These are phyloP conservation scores for Fusarium austroafricanum DNA, from an alignment of 2,329 filamentous ascomycete genomes.

Conservation along the genomic window DNA sequence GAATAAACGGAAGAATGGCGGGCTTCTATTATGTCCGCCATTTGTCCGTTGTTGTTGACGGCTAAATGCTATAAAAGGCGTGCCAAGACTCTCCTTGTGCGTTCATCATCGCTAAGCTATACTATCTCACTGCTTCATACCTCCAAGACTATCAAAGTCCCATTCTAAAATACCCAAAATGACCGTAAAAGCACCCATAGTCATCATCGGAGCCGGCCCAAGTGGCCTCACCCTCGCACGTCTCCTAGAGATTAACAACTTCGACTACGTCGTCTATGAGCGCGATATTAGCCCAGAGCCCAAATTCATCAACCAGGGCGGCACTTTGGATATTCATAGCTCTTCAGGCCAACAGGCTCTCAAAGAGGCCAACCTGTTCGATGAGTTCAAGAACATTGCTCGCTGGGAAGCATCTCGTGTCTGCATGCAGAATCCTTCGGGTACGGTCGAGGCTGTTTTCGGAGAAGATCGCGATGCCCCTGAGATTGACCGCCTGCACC, in stretches of 20 bases:
- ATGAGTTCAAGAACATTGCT: constrained; percentile 56
- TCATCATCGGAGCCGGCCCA: constrained; percentile 62
- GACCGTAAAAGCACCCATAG: constrained; percentile 46
- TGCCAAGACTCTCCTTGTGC: no score
- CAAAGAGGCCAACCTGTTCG: constrained; percentile 59
- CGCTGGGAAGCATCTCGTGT: constrained; percentile 44
- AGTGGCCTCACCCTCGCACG: constrained; percentile 55
- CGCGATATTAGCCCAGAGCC: constrained; percentile 44
- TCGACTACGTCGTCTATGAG: constrained; percentile 63
- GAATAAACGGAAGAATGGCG: no score
- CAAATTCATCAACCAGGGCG: constrained; percentile 52
- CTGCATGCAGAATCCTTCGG: constrained; percentile 30
- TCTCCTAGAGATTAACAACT: constrained; percentile 57
- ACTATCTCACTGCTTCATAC: no score
- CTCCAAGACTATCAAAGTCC: no score
- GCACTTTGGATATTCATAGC: constrained; percentile 64
- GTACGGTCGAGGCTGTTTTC: constrained; percentile 45
- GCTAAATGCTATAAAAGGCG: no score
- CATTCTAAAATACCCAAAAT: not conserved
- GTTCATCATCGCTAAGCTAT: not conserved
- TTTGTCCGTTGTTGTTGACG: not conserved
- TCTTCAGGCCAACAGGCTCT: constrained; percentile 61
- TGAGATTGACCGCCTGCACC: constrained; percentile 53
- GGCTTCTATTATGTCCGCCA: not conserved
- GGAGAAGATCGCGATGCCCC: constrained; percentile 46